phyloP scores from a whole-genome alignment of 371 early-diverging fungal genomes.

The Cokeromyces recurvatus region DNA sequence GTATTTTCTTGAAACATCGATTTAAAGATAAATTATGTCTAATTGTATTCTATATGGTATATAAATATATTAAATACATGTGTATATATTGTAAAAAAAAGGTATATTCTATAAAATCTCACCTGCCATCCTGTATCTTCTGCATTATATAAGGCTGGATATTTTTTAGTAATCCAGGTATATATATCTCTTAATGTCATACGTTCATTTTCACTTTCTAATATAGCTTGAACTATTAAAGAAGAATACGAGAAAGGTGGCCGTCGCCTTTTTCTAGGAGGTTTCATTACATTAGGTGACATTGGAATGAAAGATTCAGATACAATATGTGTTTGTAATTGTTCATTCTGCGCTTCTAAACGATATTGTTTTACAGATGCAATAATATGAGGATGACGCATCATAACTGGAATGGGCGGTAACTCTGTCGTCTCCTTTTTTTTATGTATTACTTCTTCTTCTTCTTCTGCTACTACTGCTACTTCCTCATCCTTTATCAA shows the following conservation, averaged over 20 bases:
- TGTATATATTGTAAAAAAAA: too few species aligned
- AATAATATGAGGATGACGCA: conserved; percentile 35
- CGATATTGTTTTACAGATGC: conserved; percentile 38
- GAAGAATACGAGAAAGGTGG: conserved; percentile 77
- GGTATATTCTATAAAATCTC: neutral
- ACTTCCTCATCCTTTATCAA: too few species aligned
- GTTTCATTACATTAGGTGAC: conserved; percentile 37
- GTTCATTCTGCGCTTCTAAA: conserved; percentile 35
- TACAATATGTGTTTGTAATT: conserved; percentile 39
- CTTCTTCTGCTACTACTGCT: too few species aligned
- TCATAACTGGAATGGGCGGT: conserved; percentile 41
- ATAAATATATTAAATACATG: too few species aligned
- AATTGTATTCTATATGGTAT: conserved; percentile 59
- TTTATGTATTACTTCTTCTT: too few species aligned
- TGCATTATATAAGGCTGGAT: conserved; percentile 66
- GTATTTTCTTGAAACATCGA: conserved; percentile 66
- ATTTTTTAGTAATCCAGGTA: conserved; percentile 64
- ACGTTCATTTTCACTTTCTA: conserved; percentile 46
- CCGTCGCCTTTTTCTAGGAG: conserved; percentile 51
- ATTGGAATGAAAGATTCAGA: conserved; percentile 49
- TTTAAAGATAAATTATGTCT: conserved; percentile 80
- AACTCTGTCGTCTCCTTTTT: too few species aligned
- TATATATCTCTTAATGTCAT: conserved; percentile 73
- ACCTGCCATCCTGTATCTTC: conserved; percentile 70
- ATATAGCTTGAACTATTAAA: conserved; percentile 71